Percentiles rank a stretch among this genome's conserved stretches.
These are phyloP conservation scores for Thielaviopsis ethacetica DNA, from an alignment of 2,329 filamentous ascomycete species.

Conservation along the genomic window DNA sequence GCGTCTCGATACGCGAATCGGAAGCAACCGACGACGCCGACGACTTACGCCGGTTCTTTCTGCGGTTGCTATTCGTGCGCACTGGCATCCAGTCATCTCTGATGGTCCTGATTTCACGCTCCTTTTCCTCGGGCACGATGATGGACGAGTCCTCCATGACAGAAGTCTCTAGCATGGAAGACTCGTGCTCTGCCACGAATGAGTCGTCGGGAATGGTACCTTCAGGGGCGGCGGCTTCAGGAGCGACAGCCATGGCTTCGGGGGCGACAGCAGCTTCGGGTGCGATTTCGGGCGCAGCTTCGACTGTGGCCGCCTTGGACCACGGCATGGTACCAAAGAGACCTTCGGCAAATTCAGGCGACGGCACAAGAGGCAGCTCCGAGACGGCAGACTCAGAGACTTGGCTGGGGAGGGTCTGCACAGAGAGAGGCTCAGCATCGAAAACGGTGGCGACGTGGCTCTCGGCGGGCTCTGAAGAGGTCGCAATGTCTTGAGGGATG, in stretches of 20 bases:
- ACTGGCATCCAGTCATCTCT: slow-evolving; percentile 9
- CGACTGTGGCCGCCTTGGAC: not conserved
- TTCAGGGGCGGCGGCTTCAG: not conserved
- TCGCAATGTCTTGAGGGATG: not conserved
- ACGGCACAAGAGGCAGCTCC: slow-evolving; percentile 1
- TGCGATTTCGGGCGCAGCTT: not conserved
- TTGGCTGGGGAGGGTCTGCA: not conserved
- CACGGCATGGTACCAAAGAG: slow-evolving; percentile 6
- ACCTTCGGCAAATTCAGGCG: not conserved
- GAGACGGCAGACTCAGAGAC: not conserved
- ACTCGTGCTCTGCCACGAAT: not conserved
- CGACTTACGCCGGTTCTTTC: slow-evolving; percentile 3
- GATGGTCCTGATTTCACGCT: not conserved
- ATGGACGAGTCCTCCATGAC: not conserved
- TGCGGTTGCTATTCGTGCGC: slow-evolving; percentile 2
- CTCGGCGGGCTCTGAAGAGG: not conserved
- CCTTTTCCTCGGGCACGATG: not conserved
- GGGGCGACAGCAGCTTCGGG: not conserved
- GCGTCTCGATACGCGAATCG: not conserved
- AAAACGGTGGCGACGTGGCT: not conserved
- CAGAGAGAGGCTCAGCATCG: not conserved
- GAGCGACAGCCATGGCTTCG: not conserved
- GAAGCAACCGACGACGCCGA: not conserved
- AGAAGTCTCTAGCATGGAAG: not conserved
- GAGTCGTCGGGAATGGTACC: not conserved